phyloP scores from a whole-genome alignment of 2,329 filamentous ascomycete genomes.

The Alternaria conjuncta region DNA sequence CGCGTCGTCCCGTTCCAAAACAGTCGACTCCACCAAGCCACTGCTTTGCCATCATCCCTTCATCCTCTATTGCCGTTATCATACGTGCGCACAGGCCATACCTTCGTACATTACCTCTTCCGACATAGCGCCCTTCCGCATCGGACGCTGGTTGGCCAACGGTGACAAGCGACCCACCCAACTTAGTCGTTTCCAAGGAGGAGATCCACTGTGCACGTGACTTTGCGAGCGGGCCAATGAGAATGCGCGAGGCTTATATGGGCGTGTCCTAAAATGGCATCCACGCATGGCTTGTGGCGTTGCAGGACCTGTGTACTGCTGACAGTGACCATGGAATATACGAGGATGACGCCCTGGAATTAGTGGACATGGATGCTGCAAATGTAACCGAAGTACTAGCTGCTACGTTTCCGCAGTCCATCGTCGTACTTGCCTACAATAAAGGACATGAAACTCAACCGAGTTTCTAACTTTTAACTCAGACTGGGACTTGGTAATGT shows the following conservation, averaged over 20 bases:
- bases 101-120: conserved; percentile 24
- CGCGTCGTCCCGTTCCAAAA: neutral
- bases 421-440: no score
- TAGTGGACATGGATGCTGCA: neutral
- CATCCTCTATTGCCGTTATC: neutral
- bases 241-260: neutral
- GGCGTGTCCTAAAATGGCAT: neutral
- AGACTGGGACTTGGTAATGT: no score
- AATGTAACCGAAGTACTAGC: neutral
- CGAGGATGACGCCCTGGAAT: neutral
- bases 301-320: neutral
- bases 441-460: no score
- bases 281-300: neutral
- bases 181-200: neutral
- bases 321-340: neutral
- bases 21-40: neutral
- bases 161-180: neutral
- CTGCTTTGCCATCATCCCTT: neutral
- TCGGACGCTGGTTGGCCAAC: conserved; percentile 9
- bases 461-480: no score
- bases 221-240: conserved; percentile 14
- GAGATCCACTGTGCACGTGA: conserved; percentile 5
- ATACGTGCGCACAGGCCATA: neutral
- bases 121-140: conserved; percentile 5
- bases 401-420: no score